Evolutionary conservation across 140 eudicot genomes (phyloP), one percentile per base, ranked within the genome.

Genomic region (Flaveria floridana): DNA sequence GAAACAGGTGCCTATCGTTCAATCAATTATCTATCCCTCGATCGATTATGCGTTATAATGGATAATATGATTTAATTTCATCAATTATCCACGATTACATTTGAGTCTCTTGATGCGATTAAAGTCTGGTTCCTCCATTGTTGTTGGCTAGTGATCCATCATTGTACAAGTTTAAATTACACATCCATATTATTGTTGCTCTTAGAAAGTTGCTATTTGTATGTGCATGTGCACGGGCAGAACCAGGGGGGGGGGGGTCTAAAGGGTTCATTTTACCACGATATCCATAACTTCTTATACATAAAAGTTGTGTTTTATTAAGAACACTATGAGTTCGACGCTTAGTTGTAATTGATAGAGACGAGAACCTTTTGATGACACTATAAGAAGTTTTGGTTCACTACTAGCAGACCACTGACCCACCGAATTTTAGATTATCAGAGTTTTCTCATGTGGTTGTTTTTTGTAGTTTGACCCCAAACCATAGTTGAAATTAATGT

Each of bases 1-100:
- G 74, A 91, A 91, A 73, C 97, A 91, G 93, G 97, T 87, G 12
- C 65, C 3, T 10, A 58, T 34, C 8, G 4, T 34, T 34, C 41
- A 6, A 5, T 34, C 41, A 34, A 0, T 34, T 34, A 15, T 30
- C 4, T 34, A 15, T 30, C 37, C 37, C 37, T 30, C 6, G 37
- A 30, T 30, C 37, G 10, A 47, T 47, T 53, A 4, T 53, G 23
- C 21, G 6, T 3, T 30, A 4, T 30, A 30, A 30, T 30, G 37
- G 37, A 30, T 30, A 30, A 30, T 30, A 30, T 3, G 37, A 4
- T 30, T 30, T 5, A 30, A 30, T 30, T 30, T 30, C 6, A 34
- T 34, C 41, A 34, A 34, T 34, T 34, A 15, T 51, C 57, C n/a
- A 4, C 57, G 1, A 7, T 34, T 34, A 6, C 41, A 6, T 34